phyloP scores from a whole-genome alignment of 257 asterid species.

The Scutellaria baicalensis region DNA sequence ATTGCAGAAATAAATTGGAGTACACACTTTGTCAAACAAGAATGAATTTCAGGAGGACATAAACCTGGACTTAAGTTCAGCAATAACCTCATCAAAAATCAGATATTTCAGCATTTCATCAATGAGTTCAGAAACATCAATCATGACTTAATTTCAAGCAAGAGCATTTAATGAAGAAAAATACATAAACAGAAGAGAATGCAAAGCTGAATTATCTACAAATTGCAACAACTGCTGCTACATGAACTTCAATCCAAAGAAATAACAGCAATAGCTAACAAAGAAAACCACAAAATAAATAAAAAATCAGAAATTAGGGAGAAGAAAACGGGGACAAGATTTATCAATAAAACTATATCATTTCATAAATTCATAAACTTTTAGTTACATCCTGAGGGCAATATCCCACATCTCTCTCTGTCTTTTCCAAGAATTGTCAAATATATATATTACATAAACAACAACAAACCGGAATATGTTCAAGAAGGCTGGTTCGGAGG shows the following conservation, averaged over 20 bases:
- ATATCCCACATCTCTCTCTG: slow-evolving; percentile 10
- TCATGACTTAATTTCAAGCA: too few relatives aligned
- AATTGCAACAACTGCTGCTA: not conserved
- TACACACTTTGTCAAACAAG: too few relatives aligned
- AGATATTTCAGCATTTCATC: too few relatives aligned
- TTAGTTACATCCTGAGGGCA: slow-evolving; percentile 27
- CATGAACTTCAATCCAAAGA: not conserved
- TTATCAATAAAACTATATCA: slow-evolving; percentile 15
- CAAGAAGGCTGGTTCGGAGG: slow-evolving; percentile 43
- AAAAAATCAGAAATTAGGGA: not conserved
- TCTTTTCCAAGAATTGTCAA: slow-evolving; percentile 12
- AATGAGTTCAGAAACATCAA: too few relatives aligned
- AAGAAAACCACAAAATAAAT: not conserved
- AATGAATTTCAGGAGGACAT: too few relatives aligned
- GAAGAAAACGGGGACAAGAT: not conserved
- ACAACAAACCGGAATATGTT: slow-evolving; percentile 26
- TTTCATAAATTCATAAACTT: slow-evolving; percentile 14
- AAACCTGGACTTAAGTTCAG: too few relatives aligned
- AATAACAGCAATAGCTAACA: not conserved
- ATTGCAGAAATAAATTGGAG: too few relatives aligned
- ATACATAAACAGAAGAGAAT: not conserved
- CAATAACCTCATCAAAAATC: too few relatives aligned
- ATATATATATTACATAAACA: not conserved
- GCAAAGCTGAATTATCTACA: not conserved
- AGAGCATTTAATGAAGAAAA: too few relatives aligned